Evolutionary conservation across 2,329 filamentous ascomycete species (phyloP), one percentile per base, ranked within the genome.

Genomic region (Cercospora zeina): DNA sequence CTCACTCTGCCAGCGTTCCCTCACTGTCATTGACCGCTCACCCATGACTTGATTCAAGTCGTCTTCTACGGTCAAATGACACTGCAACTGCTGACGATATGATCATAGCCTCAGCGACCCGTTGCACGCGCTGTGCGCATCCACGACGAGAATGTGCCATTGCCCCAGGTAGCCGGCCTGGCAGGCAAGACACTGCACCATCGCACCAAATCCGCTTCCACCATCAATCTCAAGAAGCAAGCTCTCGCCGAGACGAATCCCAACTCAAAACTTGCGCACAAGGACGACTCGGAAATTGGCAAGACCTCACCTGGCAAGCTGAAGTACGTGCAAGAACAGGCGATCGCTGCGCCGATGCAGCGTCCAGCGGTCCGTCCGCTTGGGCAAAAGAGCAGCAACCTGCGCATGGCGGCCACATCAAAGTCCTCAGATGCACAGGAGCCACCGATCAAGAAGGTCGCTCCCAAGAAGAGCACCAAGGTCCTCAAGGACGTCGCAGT

Each of bases 171-270:
- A 58, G 75, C 79, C 58, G 77, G 75, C 47, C 72, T 74, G 58
- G 66, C 80, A 63, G 83, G 84, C 68, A 86, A 86, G 74, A 79
- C 83, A 58, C 79, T 92, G 65, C 90, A 96, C 70, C 87, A 91
- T 70, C 88, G 89, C 66, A 88, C 91, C 78, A 96, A 96, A 77
- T 96, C 92, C 8, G 68, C 67, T 19, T 64, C 65, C 16, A 62
- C 62, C 42, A 61, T 68, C 54, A 62, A 60, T 54, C 55, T 59
- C 53, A 62, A 63, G 53, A 68, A 68, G 65, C 87, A 83, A 68
- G 66, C 73, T n/a, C 67, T 74, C 31, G 72, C 69, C 34, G 72
- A 74, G 59, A 65, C 66, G 45, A 73, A 71, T 58, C 64, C 68
- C 31, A 74, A 74, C 63, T 47, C 66, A 30, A 70, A 66, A 55